phyloP scores from a whole-genome alignment of 75 land plant species.

The Sequoiadendron giganteum region DNA sequence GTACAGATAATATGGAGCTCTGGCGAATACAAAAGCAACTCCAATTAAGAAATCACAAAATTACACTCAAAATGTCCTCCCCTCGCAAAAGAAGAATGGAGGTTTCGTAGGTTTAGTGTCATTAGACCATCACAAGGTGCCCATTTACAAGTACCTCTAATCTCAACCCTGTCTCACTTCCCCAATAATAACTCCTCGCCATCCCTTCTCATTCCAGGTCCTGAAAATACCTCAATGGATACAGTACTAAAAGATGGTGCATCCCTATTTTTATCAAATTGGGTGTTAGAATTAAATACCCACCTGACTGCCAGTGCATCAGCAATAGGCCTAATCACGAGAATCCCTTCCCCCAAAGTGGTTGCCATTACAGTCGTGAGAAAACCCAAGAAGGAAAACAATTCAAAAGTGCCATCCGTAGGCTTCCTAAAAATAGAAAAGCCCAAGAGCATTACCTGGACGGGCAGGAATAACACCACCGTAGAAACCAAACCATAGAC shows the following conservation, averaged over 20 bases:
- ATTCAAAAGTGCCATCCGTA: constrained; percentile 14
- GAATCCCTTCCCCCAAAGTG: constrained; percentile 56
- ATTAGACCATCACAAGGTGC: not conserved
- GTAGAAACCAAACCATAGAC: constrained; percentile 47
- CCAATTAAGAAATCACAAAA: not conserved
- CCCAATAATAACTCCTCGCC: not conserved
- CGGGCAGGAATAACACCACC: constrained; percentile 36
- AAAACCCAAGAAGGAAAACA: constrained; percentile 35
- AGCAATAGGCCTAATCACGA: constrained; percentile 64
- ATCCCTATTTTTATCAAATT: not conserved
- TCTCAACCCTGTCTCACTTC: constrained; percentile 1
- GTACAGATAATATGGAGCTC: not conserved
- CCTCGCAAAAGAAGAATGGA: not conserved
- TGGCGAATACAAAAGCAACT: not conserved
- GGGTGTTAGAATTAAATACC: constrained; percentile 21
- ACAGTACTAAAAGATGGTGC: not conserved
- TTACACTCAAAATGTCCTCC: not conserved
- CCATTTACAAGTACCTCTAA: not conserved
- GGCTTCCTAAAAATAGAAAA: constrained; percentile 45
- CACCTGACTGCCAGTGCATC: constrained; percentile 61
- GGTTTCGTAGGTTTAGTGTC: not conserved
- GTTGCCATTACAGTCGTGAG: constrained; percentile 31
- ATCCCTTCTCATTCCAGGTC: not conserved
- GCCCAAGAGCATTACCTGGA: constrained; percentile 54
- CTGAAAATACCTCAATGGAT: not conserved